Evolutionary conservation across 2,329 filamentous ascomycete species (phyloP).

Genomic region (Fusarium zealandicum): DNA sequence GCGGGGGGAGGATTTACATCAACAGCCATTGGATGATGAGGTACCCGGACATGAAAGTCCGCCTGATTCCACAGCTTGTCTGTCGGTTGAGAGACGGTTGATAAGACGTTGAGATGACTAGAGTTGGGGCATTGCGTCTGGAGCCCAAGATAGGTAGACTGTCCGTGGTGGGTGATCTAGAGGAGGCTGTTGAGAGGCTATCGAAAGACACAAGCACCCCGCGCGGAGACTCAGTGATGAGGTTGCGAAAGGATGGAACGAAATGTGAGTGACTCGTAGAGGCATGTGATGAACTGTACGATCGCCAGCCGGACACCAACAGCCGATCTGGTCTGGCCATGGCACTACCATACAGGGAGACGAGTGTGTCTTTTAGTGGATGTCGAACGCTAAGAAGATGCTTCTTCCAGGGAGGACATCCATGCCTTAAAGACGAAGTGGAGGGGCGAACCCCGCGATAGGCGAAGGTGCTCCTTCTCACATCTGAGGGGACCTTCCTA

Average conservation of each 20-base stretch:
- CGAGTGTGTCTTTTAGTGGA: not conserved
- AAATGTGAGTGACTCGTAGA: constrained; percentile 4
- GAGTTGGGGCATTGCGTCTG: not conserved
- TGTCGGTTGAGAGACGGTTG: constrained; percentile 8
- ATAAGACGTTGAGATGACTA: not conserved
- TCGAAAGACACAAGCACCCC: no score
- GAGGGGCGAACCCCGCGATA: constrained; percentile 8
- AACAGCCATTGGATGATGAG: constrained; percentile 29
- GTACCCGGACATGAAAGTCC: constrained; percentile 40
- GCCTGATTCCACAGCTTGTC: constrained; percentile 20
- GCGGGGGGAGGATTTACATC: constrained; percentile 23
- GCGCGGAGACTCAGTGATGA: no score
- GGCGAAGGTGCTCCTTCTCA: not conserved
- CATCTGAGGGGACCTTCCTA: no score
- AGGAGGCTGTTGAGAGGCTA: not conserved
- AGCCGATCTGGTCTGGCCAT: not conserved
- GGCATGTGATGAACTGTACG: constrained; percentile 10
- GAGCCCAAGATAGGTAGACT: no score
- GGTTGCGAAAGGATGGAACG: no score
- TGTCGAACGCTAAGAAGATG: not conserved
- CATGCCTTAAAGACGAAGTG: not conserved
- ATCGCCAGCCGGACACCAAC: constrained; percentile 6
- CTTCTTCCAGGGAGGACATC: not conserved
- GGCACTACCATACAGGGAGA: constrained; percentile 4
- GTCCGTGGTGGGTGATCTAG: no score